Evolutionary conservation across 805 yeast species (phyloP).

Genomic region (Helenozyma baotianmanensis): DNA sequence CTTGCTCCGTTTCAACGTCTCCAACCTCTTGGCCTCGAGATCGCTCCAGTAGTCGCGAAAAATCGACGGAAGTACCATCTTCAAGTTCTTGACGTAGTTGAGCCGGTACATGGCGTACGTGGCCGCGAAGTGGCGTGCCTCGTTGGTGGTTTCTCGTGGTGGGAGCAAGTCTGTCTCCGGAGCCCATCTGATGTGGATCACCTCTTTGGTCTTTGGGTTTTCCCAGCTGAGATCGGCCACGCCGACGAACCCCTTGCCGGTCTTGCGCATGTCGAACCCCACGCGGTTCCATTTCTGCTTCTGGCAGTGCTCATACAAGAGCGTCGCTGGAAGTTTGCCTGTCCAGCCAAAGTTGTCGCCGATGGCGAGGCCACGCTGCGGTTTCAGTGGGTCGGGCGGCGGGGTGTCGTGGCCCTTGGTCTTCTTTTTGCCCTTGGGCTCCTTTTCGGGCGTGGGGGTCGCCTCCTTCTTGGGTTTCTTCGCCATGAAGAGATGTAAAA

Average conservation of each 20-base stretch:
- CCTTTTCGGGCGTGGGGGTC: conserved; percentile 4
- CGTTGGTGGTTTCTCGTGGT: conserved; percentile 77
- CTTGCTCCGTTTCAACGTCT: conserved; percentile 42
- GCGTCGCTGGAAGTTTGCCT: conserved; percentile 85
- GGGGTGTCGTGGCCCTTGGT: conserved; percentile 1
- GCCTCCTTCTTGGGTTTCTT: conserved; percentile 8
- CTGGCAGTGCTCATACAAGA: conserved; percentile 83
- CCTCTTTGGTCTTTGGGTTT: conserved; percentile 77
- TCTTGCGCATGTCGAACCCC: conserved; percentile 61
- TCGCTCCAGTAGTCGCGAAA: conserved; percentile 77
- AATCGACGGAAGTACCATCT: conserved; percentile 80
- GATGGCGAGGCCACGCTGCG: conserved; percentile 36
- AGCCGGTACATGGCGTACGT: conserved; percentile 80
- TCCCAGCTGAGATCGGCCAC: conserved; percentile 61
- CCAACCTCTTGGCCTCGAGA: conserved; percentile 57
- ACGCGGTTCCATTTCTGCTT: conserved; percentile 87
- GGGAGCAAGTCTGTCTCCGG: conserved; percentile 47
- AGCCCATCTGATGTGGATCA: conserved; percentile 51
- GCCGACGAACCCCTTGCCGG: conserved; percentile 54
- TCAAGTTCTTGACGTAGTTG: conserved; percentile 75
- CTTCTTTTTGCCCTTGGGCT: conserved; percentile 5
- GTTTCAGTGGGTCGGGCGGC: conserved; percentile 20
- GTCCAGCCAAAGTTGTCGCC: conserved; percentile 81
- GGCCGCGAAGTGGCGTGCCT: conserved; percentile 88
- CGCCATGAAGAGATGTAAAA: conserved; percentile 7